Percentiles rank a stretch among this genome's conserved stretches.
Evolutionary conservation across 441 rosid genomes (phyloP).

Genomic region (Manihot esculenta): DNA sequence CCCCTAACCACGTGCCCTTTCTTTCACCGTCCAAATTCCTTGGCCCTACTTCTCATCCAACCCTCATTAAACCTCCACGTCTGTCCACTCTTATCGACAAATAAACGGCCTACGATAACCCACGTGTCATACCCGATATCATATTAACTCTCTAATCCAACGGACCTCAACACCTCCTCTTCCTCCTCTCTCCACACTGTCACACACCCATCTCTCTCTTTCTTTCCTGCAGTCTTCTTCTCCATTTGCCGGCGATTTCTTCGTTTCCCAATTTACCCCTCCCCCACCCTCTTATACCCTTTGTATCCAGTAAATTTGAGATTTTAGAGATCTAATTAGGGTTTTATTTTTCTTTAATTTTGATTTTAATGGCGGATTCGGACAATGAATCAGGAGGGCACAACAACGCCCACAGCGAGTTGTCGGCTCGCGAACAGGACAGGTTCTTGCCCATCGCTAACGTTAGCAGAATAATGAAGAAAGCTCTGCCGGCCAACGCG

Average conservation of each 20-base stretch:
- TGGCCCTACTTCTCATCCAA: constrained; percentile 18
- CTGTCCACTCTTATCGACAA: constrained; percentile 19
- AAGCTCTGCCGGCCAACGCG: constrained; percentile 64
- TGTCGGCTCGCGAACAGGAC: constrained; percentile 52
- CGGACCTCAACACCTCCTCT: constrained; percentile 17
- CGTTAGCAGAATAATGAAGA: constrained; percentile 69
- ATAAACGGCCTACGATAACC: constrained; percentile 17
- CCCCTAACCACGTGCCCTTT: constrained; percentile 11
- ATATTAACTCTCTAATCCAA: constrained; percentile 20
- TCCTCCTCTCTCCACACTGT: neutral
- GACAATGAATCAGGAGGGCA: constrained; percentile 30
- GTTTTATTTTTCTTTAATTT: neutral
- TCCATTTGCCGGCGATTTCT: constrained; percentile 12
- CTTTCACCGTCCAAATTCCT: neutral
- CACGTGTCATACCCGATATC: constrained; percentile 14
- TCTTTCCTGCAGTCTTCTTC: neutral
- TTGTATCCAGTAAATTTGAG: neutral
- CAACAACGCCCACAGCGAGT: constrained; percentile 36
- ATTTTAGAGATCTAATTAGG: neutral
- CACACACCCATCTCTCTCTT: neutral
- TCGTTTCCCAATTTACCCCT: constrained; percentile 13
- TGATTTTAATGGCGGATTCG: constrained; percentile 23
- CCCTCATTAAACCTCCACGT: constrained; percentile 13
- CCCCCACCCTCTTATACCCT: neutral
- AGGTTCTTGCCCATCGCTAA: constrained; percentile 61